Conservation (phyloP, 2,329 filamentous ascomycete genomes). For the Pseudogymnoascus sp. region DNA sequence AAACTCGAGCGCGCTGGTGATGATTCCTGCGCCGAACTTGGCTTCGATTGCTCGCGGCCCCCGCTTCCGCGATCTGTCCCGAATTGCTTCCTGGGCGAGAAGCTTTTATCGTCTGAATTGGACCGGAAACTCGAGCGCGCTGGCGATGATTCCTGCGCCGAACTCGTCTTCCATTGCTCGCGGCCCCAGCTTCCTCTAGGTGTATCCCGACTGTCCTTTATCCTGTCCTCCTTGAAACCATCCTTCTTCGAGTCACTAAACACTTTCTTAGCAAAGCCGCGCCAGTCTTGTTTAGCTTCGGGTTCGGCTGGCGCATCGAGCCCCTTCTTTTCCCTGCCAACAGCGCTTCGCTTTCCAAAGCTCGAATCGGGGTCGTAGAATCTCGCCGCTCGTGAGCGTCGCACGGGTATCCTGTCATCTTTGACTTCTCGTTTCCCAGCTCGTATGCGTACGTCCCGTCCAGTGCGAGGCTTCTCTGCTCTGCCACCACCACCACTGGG, state of each 20-base stretch:
- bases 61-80: constrained; percentile 1
- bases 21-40: not conserved
- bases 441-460: not conserved
- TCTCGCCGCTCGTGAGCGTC: constrained; percentile 40
- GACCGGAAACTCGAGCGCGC: not conserved
- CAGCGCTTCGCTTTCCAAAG: constrained; percentile 48
- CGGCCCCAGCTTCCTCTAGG: not conserved
- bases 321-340: constrained; percentile 39
- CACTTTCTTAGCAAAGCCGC: constrained; percentile 12
- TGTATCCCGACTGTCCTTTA: constrained; percentile 10
- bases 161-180: not conserved
- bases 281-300: constrained; percentile 14
- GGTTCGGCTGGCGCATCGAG: constrained; percentile 16
- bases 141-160: not conserved
- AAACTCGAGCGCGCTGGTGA: not conserved
- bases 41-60: not conserved
- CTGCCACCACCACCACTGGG: not conserved
- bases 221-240: not conserved
- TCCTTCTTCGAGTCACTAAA: not conserved
- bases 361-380: constrained; percentile 41
- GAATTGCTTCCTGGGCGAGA: not conserved
- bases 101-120: not conserved
- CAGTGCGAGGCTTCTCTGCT: not conserved
- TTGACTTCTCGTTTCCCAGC: constrained; percentile 12
- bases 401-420: constrained; percentile 27